Percentiles rank a stretch among this genome's conserved stretches.
phyloP scores from a whole-genome alignment of 2,329 filamentous ascomycete genomes.

The Trichoderma sp. region DNA sequence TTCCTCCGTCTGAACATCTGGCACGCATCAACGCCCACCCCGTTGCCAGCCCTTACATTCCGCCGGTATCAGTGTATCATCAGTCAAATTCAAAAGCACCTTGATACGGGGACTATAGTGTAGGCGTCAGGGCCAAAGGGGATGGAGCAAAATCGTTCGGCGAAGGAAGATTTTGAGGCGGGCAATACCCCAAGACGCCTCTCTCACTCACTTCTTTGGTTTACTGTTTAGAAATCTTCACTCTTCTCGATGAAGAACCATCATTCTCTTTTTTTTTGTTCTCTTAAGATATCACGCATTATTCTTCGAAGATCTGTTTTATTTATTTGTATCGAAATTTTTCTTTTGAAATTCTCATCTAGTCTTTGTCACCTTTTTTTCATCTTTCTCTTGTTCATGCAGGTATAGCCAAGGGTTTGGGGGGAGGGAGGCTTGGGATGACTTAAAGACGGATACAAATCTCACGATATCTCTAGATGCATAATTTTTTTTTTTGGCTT shows the following conservation, averaged over 20 bases:
- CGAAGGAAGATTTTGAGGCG: slow-evolving; percentile 3
- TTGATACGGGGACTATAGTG: background rate
- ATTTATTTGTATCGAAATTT: slow-evolving; percentile 2
- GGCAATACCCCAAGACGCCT: background rate
- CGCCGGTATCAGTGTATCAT: slow-evolving; percentile 18
- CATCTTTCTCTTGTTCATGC: background rate
- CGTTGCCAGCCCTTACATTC: background rate
- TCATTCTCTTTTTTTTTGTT: slow-evolving; percentile 1
- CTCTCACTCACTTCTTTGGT: slow-evolving; percentile 29
- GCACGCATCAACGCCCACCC: slow-evolving; percentile 16
- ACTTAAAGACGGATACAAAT: slow-evolving; percentile 14
- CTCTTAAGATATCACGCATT: slow-evolving; percentile 23
- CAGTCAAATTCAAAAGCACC: slow-evolving; percentile 7
- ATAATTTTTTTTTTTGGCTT: background rate
- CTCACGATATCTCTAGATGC: slow-evolving; percentile 19
- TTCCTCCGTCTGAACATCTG: slow-evolving; percentile 33
- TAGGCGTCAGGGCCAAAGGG: background rate
- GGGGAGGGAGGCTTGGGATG: background rate
- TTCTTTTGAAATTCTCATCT: slow-evolving; percentile 14
- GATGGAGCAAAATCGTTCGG: background rate
- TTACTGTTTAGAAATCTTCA: slow-evolving; percentile 38
- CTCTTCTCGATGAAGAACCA: slow-evolving; percentile 41
- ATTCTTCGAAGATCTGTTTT: slow-evolving; percentile 29
- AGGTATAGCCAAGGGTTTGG: background rate
- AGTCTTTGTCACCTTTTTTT: slow-evolving; percentile 7